Base-by-base conservation (phyloP, 768 basidiomycete genomes). In the Tricholoma flavovirens region DNA sequence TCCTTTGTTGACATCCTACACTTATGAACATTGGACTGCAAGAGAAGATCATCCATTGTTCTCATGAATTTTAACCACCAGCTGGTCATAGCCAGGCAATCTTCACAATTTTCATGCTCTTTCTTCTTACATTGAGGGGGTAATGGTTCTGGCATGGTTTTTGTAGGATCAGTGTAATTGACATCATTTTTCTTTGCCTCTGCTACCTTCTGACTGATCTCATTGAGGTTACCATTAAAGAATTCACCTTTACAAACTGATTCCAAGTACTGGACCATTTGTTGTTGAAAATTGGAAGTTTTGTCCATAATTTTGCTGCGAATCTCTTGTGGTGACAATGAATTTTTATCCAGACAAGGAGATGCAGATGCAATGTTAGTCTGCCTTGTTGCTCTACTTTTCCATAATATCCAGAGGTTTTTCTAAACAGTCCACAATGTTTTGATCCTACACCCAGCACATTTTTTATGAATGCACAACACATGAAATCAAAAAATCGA, bases 371-470 rank as follows among this genome's bases (percentile, higher is more conserved):
- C 4, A 72, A 50, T 0, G 66, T 70, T 0, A 68, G 43, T 2
- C 66, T 49, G 2, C 68, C 69, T 59, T 72, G 71, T 38, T 66
- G 60, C 48, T 73, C 68, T 0, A 71, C 69, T 0, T 66, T 69
- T 14, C 70, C 70, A 58, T 72, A n/a, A n/a, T n/a, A n/a, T n/a
- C n/a, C n/a, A n/a, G n/a, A n/a, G n/a, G n/a, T n/a, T n/a, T n/a
- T n/a, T n/a, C n/a, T n/a, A n/a, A n/a, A n/a, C n/a, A n/a, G n/a
- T n/a, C n/a, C n/a, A n/a, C n/a, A n/a, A n/a, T n/a, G n/a, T n/a
- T n/a, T n/a, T n/a, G n/a, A n/a, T n/a, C n/a, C n/a, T n/a, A n/a
- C n/a, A n/a, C n/a, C n/a, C n/a, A n/a, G n/a, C n/a, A n/a, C n/a
- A n/a, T n/a, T n/a, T n/a, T n/a, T n/a, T n/a, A n/a, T n/a, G 72